Base-by-base conservation (phyloP, 805 yeast genomes). In the Wickerhamiella kurtzmanii region DNA sequence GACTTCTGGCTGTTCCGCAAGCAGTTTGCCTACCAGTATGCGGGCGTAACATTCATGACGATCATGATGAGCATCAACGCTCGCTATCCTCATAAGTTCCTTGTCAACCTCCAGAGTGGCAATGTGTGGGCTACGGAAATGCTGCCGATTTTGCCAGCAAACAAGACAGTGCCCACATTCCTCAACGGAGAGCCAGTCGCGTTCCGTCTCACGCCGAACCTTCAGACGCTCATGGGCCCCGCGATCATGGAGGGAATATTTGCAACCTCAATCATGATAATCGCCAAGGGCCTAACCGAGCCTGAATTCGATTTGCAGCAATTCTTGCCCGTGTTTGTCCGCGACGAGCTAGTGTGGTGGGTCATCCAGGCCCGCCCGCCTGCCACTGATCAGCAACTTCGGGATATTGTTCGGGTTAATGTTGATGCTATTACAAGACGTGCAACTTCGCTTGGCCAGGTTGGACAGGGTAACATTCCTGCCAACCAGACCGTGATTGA, bases 1-100 rank as follows among this genome's bases (percentile, higher is more conserved):
- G 96, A 89, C 58, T 92, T 89, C 71, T 92, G 98, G 98, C 66
- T 89, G 45, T 92, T 94, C 79, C 76, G 97, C 52, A 86, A 87
- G 58, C 96, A 88, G 60, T 94, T 92, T 60, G 78, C 96, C 3
- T 80, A 94, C 22, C 95, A 88, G 64, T 92, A 89, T 65, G 96
- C 96, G 3, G 79, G 95, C 0, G 82, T 92, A 56, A 78, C 86
- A 40, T 89, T 89, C 64, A 79, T 88, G 73, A 84, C 97, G 0
- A 86, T 85, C 59, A 82, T 89, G 87, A 77, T 92, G 83, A 80
- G 94, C 65, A 84, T 92, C 57, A 86, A 86, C 61, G 78, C 82
- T 43, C 77, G 99, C 58, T 89, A 85, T 53, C 97, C 98, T 2
- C 94, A 84, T 62, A 94, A 89, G 72, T 83, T 92, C 50, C 80